phyloP scores from a whole-genome alignment of 2,329 filamentous ascomycete species.

The Colletotrichum tofieldiae region DNA sequence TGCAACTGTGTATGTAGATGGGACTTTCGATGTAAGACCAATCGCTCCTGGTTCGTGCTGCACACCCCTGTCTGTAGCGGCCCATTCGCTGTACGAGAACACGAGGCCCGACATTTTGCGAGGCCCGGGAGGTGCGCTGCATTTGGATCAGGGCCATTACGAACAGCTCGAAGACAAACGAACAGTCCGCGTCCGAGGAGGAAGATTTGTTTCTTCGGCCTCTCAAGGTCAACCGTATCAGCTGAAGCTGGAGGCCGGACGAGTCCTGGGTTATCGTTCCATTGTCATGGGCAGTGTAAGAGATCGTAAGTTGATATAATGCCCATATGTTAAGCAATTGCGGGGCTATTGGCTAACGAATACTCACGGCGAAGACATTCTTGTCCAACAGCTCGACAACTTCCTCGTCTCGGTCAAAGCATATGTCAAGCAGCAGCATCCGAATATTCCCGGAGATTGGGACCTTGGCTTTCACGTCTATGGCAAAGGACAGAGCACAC shows the following conservation, averaged over 20 bases:
- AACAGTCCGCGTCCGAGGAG: conserved; percentile 57
- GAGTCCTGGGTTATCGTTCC: conserved; percentile 58
- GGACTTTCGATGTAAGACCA: conserved; percentile 64
- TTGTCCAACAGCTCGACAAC: conserved; percentile 58
- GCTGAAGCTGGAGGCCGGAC: conserved; percentile 65
- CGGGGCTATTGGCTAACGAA: not conserved
- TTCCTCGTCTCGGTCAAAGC: conserved; percentile 51
- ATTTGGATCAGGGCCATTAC: conserved; percentile 59
- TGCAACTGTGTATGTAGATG: conserved; percentile 57
- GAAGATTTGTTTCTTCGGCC: conserved; percentile 51
- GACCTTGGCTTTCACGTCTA: conserved; percentile 59
- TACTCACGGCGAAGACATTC: conserved; percentile 1
- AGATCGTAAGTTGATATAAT: conserved; percentile 5
- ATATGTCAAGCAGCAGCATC: conserved; percentile 43
- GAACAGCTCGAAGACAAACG: conserved; percentile 57
- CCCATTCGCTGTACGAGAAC: conserved; percentile 71
- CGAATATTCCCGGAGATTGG: conserved; percentile 44
- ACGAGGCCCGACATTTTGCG: conserved; percentile 64
- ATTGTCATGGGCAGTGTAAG: conserved; percentile 60
- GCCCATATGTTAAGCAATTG: fast-evolving
- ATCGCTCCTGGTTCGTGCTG: conserved; percentile 57
- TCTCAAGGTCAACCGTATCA: conserved; percentile 52
- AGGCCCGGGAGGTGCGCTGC: conserved; percentile 65
- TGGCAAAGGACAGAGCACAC: conserved; percentile 52
- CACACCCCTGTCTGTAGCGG: conserved; percentile 65